A percentile compares a stretch with the other conserved stretches of the same genome.
Conservation (phyloP, 805 yeast species). For the Spathaspora girioi region DNA sequence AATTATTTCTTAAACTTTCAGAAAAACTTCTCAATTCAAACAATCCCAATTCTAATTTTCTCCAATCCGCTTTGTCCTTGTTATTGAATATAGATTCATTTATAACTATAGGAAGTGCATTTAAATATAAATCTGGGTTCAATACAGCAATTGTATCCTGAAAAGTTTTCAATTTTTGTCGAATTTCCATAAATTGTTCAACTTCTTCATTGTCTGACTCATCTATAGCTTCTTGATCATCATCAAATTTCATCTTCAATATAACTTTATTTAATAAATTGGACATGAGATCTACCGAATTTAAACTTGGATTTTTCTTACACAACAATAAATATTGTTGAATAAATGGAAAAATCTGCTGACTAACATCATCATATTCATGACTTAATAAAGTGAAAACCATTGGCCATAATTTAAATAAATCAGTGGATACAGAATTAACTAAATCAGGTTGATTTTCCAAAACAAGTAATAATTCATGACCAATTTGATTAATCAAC, state of each 20-base stretch:
- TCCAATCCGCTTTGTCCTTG: conserved; percentile 55
- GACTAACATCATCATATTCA: conserved; percentile 85
- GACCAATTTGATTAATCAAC: conserved; percentile 67
- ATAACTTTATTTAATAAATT: conserved; percentile 67
- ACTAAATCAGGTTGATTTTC: conserved; percentile 45
- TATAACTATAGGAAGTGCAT: conserved; percentile 58
- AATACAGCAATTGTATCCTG: conserved; percentile 74
- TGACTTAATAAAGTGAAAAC: conserved; percentile 68
- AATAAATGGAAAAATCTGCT: conserved; percentile 78
- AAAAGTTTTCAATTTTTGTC: conserved; percentile 68
- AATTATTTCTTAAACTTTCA: conserved; percentile 74
- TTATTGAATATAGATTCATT: conserved; percentile 39
- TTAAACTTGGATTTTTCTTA: conserved; percentile 47
- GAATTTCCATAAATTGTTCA: conserved; percentile 75
- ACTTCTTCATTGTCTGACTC: conserved; percentile 68
- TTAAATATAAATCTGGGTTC: conserved; percentile 58
- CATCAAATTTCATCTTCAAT: conserved; percentile 75
- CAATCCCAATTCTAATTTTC: conserved; percentile 79
- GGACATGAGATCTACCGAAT: conserved; percentile 49
- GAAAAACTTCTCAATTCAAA: conserved; percentile 76
- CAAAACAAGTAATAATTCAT: conserved; percentile 68
- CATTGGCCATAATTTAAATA: conserved; percentile 67
- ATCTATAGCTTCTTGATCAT: conserved; percentile 55
- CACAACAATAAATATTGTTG: conserved; percentile 69
- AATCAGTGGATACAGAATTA: conserved; percentile 38